A percentile compares a stretch with the other conserved stretches of the same genome.
Conservation (phyloP, 768 basidiomycete genomes). For the Cystobasidiopsis lactophilus region DNA sequence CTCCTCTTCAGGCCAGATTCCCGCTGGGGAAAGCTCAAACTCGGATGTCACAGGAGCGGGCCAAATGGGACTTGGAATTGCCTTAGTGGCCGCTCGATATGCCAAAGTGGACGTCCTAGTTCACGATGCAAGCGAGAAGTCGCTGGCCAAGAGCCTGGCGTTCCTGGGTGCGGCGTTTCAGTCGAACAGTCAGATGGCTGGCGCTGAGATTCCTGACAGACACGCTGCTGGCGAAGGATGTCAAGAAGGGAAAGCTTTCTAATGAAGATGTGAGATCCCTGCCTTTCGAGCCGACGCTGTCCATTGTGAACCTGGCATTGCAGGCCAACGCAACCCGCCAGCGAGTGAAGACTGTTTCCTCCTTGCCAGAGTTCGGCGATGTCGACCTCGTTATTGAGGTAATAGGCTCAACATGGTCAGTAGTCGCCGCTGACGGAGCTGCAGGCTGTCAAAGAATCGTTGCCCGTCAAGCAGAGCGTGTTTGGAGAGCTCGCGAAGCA, state of each 20-base stretch:
- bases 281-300: too few relatives aligned
- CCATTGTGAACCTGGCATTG: too few relatives aligned
- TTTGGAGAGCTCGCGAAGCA: slow-evolving; percentile 48
- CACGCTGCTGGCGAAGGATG: slow-evolving; percentile 69
- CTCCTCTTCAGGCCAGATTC: background rate
- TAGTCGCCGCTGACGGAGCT: background rate
- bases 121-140: slow-evolving; percentile 54
- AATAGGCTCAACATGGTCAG: background rate
- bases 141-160: slow-evolving; percentile 47
- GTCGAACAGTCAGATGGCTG: background rate
- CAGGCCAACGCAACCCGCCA: slow-evolving; percentile 46
- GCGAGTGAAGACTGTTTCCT: slow-evolving; percentile 40
- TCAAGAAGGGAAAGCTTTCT: slow-evolving; percentile 52
- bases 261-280: slow-evolving; percentile 28
- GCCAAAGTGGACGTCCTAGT: slow-evolving; percentile 68
- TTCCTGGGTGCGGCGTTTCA: slow-evolving; percentile 25
- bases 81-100: slow-evolving; percentile 37
- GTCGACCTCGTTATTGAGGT: slow-evolving; percentile 85
- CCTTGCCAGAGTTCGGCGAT: slow-evolving; percentile 36
- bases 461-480: slow-evolving; percentile 52
- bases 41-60: background rate
- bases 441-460: slow-evolving; percentile 68
- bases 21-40: background rate
- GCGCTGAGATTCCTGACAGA: slow-evolving; percentile 25
- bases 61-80: background rate